Evolutionary conservation across 495 filamentous ascomycete species (phyloP), one percentile per base, ranked within the genome.

Genomic region (Aspergillus leporis): DNA sequence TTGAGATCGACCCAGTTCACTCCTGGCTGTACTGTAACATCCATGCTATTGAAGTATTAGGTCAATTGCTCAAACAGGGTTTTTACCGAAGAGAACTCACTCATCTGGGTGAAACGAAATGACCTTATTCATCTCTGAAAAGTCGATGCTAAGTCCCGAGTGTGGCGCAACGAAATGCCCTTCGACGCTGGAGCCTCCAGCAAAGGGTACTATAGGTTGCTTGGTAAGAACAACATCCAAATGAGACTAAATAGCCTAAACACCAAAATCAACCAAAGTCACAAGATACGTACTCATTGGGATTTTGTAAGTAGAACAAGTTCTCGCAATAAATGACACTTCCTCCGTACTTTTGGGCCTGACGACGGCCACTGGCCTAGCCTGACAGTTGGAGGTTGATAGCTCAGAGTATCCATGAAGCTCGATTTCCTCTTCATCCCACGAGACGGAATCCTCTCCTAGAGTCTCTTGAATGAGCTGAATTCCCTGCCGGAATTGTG

Each of bases 1-100:
- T 93, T 93, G 40, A 94, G 74, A 48, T 84, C 79, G 81, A 90
- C 89, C 89, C 89, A 94, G 12, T 83, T 82, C 32, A 94, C 87
- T 16, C 83, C 83, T 8, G 90, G 90, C 65, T 93, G 90, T 7
- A 93, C 90, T 5, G 91, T 86, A 55, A 93, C 77, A 65, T 94
- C 90, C 87, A 93, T 88, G 70, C 51, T 53, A 41, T 16, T 19
- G n/a, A 31, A 19, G 3, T 12, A 25, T 53, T 23, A 38, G 34
- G 0, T 51, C 9, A 3, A 13, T 9, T 34, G 49, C 16, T 10
- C 1, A 5, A 5, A n/a, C 2, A n/a, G 12, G 34, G n/a, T 34
- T 10, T n/a, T 32, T 9, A 5, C 13, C 16, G 12, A 2, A 12
- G 49, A 18, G 1, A 57, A 22, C 55, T 8, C 8, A 57, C 55